phyloP scores from a whole-genome alignment of 2,329 filamentous ascomycete species.

The Aspergillus ruber region DNA sequence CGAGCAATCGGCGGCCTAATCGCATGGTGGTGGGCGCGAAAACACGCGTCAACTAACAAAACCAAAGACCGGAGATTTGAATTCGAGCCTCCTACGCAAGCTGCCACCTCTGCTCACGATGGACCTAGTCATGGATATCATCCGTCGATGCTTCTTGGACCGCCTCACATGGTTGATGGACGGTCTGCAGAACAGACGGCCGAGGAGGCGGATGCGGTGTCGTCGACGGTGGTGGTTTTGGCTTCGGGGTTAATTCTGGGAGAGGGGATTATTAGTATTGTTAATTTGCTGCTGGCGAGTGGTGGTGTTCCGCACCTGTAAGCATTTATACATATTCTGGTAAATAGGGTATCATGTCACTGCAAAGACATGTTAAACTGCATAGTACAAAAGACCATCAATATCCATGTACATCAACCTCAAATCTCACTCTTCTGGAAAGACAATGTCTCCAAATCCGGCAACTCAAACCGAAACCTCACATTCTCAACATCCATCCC shows the following conservation, averaged over 20 bases:
- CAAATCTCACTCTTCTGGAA: no score
- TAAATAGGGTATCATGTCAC: background rate
- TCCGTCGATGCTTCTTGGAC: background rate
- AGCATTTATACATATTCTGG: constrained; percentile 2
- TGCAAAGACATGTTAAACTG: background rate
- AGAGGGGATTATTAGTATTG: constrained; percentile 85
- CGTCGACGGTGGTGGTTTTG: constrained; percentile 73
- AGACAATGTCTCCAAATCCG: background rate
- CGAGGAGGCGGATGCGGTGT: constrained; percentile 29
- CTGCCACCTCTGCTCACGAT: background rate
- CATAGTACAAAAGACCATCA: background rate
- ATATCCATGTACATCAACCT: no score
- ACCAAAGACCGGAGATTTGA: background rate
- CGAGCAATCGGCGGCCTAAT: constrained; percentile 71
- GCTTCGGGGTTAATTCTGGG: constrained; percentile 86
- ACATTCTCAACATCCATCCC: constrained; percentile 6
- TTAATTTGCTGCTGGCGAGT: constrained; percentile 78
- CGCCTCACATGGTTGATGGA: background rate
- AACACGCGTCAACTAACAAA: constrained; percentile 23
- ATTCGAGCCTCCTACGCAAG: background rate
- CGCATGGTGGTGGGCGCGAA: constrained; percentile 69
- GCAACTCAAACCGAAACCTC: background rate
- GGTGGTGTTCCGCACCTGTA: constrained; percentile 66
- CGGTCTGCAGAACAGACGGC: constrained; percentile 37
- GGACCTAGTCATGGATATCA: background rate